Conservation (phyloP, 345 rosid species). For the Geranium rotundifolium region DNA sequence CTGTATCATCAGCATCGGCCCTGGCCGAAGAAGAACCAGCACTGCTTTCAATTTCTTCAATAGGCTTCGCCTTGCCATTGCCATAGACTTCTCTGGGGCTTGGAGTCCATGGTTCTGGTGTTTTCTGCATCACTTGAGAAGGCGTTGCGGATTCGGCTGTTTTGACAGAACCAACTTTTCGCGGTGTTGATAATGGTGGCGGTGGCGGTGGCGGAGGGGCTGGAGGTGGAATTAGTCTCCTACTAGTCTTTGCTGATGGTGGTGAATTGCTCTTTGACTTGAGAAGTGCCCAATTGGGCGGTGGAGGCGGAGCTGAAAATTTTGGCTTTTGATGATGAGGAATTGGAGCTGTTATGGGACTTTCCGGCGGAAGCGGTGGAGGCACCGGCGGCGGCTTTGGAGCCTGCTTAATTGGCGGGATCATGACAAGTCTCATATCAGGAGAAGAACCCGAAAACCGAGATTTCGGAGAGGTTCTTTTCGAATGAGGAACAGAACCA, state of each 20-base stretch:
- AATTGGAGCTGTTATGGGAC: slow-evolving; percentile 14
- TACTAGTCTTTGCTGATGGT: slow-evolving; percentile 20
- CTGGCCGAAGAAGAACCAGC: slow-evolving; percentile 36
- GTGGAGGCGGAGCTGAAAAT: slow-evolving; percentile 74
- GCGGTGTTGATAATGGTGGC: slow-evolving; percentile 21
- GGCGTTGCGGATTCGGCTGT: slow-evolving; percentile 21
- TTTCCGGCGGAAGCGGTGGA: slow-evolving; percentile 13
- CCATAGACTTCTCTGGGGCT: slow-evolving; percentile 28
- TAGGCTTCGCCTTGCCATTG: slow-evolving; percentile 15
- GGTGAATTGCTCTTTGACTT: slow-evolving; percentile 39
- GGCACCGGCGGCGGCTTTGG: slow-evolving; percentile 20
- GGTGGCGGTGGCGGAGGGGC: slow-evolving; percentile 49
- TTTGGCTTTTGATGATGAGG: slow-evolving; percentile 37
- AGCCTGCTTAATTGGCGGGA: slow-evolving; percentile 60
- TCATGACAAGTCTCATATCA: slow-evolving; percentile 80
- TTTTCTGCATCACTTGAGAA: slow-evolving; percentile 14
- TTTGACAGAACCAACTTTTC: slow-evolving; percentile 25
- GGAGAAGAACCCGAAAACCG: slow-evolving; percentile 53
- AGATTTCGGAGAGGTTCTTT: slow-evolving; percentile 74
- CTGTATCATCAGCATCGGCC: slow-evolving; percentile 52
- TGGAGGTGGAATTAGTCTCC: slow-evolving; percentile 27
- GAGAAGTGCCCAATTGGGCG: slow-evolving; percentile 78
- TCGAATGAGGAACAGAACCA: slow-evolving; percentile 51
- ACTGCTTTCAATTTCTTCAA: slow-evolving; percentile 26
- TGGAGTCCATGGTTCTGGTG: slow-evolving; percentile 29